Evolutionary conservation across 352 stramenopile genomes (phyloP).

Genomic region (Pythium dissimile): DNA sequence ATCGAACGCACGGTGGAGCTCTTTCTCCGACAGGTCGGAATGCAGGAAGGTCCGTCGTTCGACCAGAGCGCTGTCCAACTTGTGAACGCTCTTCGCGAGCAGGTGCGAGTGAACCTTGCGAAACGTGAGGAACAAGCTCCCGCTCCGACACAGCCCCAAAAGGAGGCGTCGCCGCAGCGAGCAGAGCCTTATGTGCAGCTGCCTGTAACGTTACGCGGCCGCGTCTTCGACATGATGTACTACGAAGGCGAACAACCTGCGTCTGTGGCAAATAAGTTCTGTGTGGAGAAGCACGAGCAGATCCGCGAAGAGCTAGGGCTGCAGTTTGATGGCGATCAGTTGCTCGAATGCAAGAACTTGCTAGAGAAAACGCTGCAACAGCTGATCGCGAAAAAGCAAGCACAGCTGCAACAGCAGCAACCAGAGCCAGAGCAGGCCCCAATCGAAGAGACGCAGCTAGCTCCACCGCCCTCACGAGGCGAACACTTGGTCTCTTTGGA

Average conservation of each 20-base stretch:
- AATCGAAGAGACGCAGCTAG: neutral
- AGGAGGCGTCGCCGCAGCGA: neutral
- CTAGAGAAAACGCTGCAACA: constrained; percentile 41
- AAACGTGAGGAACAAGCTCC: constrained; percentile 2
- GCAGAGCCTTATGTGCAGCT: constrained; percentile 43
- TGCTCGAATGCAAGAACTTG: constrained; percentile 58
- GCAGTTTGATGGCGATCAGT: constrained; percentile 54
- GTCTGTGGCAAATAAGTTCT: constrained; percentile 63
- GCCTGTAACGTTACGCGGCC: constrained; percentile 53
- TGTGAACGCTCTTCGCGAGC: constrained; percentile 31
- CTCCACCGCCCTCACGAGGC: constrained; percentile 12
- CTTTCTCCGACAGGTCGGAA: constrained; percentile 50
- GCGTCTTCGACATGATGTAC: constrained; percentile 62
- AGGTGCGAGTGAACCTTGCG: constrained; percentile 19
- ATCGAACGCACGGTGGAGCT: constrained; percentile 60
- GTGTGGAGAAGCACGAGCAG: constrained; percentile 62
- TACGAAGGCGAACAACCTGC: constrained; percentile 55
- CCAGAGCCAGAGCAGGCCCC: constrained; percentile 14
- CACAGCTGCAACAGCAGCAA: constrained; percentile 23
- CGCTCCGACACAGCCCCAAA: neutral
- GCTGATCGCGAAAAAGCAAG: constrained; percentile 20
- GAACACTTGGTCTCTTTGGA: constrained; percentile 66
- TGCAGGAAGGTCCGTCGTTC: constrained; percentile 43
- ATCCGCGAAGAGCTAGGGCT: constrained; percentile 45
- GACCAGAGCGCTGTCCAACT: constrained; percentile 42